Percentiles rank a stretch among this genome's conserved stretches.
Conservation (phyloP, 2,329 filamentous ascomycete genomes). For the Didymella sp. region DNA sequence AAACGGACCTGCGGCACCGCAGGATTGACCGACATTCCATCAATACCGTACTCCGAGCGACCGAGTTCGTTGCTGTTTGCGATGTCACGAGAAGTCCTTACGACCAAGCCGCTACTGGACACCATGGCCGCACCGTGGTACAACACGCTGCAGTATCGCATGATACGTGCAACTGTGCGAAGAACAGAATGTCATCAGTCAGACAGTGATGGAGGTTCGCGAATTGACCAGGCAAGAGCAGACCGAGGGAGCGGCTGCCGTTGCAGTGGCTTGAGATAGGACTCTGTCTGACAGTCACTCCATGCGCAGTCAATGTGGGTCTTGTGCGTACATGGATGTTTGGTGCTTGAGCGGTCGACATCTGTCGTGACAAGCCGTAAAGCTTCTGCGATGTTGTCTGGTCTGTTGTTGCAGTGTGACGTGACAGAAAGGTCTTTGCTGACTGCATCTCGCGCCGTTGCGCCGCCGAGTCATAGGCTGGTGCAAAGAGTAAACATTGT, state of each 20-base stretch:
- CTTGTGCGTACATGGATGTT: too few species aligned
- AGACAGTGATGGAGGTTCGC: too few species aligned
- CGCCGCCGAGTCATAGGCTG: not conserved
- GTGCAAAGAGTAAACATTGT: not conserved
- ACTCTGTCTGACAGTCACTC: too few species aligned
- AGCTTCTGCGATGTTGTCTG: not conserved
- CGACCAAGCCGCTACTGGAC: not conserved
- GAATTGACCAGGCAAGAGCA: too few species aligned
- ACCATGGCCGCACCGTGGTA: not conserved
- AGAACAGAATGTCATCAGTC: too few species aligned
- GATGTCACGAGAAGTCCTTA: not conserved
- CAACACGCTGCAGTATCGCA: not conserved
- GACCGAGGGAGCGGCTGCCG: too few species aligned
- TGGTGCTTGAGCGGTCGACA: not conserved
- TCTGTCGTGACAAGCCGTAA: not conserved
- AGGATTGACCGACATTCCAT: too few species aligned
- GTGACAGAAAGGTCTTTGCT: not conserved
- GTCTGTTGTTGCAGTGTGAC: not conserved
- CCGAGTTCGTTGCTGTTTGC: not conserved
- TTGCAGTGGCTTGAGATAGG: too few species aligned
- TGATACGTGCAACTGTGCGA: not conserved
- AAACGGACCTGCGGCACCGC: not conserved
- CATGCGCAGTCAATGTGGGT: too few species aligned
- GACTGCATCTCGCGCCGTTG: not conserved
- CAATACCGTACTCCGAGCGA: not conserved